Base-by-base conservation (phyloP, 1,284 basidiomycete genomes). In the Apiotrichum montevideense region DNA sequence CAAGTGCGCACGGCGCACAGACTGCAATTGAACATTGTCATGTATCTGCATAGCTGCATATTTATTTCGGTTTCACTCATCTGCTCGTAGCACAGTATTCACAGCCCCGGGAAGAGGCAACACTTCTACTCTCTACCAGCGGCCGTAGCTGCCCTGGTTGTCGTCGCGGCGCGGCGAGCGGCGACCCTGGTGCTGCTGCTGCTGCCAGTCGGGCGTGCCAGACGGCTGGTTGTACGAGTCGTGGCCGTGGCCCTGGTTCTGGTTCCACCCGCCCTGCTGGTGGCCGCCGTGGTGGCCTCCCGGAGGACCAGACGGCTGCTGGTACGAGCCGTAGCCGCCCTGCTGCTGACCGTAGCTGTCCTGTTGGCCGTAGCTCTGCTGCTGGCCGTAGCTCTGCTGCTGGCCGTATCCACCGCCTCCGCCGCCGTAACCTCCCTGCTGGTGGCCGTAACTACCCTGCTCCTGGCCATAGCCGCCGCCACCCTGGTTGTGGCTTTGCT, bases 241-340 rank as follows among this genome's bases (percentile, higher is more conserved):
- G 21, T 21, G 21, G 21, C 21, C 21, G 21, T 34, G 32, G 33
- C 21, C 8, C 33, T 48, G 46, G 32, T 48, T 32, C 48, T 40
- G 48, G 21, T 51, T 21, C 37, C 32, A 40, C 15, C 11, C 6
- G 21, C 46, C 42, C 49, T 51, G 48, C 7, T 39, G 49, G 42
- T 51, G 52, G 44, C 33, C 45, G 35, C 43, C 44, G 34, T 37
- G 35, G 33, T 39, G 40, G 6, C 48, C 48, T 7, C 48, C 48
- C n/a, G 56, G 56, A 4, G 56, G 56, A 42, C 42, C n/a, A 35
- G 42, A 39, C 14, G 35, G 39, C 37, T 32, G 33, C n/a, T 47
- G n/a, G 42, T 35, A 47, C 35, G 46, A 47, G 37, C 42, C 46
- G 52, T 46, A 41, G 32, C 39, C 34, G 29, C 56, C 56, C 13